Percentiles rank a stretch among this genome's conserved stretches.
Conservation (phyloP, 306 rosid species). For the Casuarina equisetifolia region DNA sequence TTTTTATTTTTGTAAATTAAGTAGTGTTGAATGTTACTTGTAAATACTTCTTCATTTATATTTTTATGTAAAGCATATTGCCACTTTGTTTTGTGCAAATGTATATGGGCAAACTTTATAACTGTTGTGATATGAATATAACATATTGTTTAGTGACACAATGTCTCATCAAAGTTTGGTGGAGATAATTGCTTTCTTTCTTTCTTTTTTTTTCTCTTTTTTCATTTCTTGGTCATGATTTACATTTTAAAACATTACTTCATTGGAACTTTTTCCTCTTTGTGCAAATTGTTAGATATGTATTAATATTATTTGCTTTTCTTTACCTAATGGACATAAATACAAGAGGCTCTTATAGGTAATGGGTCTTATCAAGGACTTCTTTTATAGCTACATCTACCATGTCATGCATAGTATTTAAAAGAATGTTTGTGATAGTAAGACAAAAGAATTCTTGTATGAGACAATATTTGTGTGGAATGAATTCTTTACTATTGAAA, state of each 20-base stretch:
- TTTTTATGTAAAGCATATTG: constrained; percentile 51
- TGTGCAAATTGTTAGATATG: constrained; percentile 14
- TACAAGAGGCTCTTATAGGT: constrained; percentile 99
- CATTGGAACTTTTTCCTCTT: constrained; percentile 18
- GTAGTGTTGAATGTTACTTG: constrained; percentile 36
- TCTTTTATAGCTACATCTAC: constrained; percentile 98
- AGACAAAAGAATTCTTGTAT: constrained; percentile 53
- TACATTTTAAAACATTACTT: constrained; percentile 33
- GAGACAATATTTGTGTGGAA: constrained; percentile 97
- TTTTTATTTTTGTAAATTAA: background rate
- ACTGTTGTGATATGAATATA: constrained; percentile 82
- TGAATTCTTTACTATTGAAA: constrained; percentile 85
- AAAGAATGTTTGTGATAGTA: constrained; percentile 67
- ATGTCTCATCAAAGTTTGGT: constrained; percentile 73
- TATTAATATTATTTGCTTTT: constrained; percentile 48
- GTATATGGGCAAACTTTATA: constrained; percentile 81
- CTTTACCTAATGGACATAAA: constrained; percentile 68
- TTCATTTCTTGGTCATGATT: constrained; percentile 31
- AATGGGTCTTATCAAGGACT: constrained; percentile 97
- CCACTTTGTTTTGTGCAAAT: constrained; percentile 54
- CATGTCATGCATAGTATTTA: constrained; percentile 88
- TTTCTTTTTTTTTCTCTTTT: constrained; percentile 22
- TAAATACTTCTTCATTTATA: constrained; percentile 40
- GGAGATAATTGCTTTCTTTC: constrained; percentile 52
- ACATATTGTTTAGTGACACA: constrained; percentile 75